A percentile compares a stretch with the other conserved stretches of the same genome.
Conservation (phyloP, 768 basidiomycete genomes). For the Tulasnella sp. region DNA sequence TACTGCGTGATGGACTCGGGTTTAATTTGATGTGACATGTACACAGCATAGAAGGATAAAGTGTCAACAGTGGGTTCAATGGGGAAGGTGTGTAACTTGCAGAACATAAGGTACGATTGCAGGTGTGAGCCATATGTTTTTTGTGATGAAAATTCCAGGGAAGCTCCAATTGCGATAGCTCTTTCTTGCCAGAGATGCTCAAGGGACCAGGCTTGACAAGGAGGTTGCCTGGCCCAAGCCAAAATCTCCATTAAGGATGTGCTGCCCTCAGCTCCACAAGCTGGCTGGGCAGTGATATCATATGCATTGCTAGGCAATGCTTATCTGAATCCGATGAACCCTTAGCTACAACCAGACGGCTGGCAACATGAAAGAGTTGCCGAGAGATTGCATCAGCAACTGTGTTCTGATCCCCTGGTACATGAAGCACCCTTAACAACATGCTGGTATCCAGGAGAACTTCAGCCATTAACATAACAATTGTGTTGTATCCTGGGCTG, state of each 20-base stretch:
- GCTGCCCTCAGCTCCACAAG: slow-evolving; percentile 16
- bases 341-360: not conserved
- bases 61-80: slow-evolving; percentile 15
- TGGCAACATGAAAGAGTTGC: not conserved
- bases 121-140: slow-evolving; percentile 22
- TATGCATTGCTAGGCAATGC: slow-evolving; percentile 12
- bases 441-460: slow-evolving; percentile 9
- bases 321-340: slow-evolving; percentile 15
- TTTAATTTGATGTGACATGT: slow-evolving; percentile 11
- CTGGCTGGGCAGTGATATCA: slow-evolving; percentile 10
- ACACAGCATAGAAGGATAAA: slow-evolving; percentile 14
- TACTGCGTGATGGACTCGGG: slow-evolving; percentile 8
- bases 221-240: slow-evolving; percentile 30
- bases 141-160: slow-evolving; percentile 24
- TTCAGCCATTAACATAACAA: slow-evolving; percentile 24
- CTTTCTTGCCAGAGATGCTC: slow-evolving; percentile 29
- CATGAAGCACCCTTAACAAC: slow-evolving; percentile 23
- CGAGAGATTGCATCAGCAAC: slow-evolving; percentile 23
- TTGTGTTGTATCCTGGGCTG: slow-evolving; percentile 22
- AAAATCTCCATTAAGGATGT: slow-evolving; percentile 14
- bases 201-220: slow-evolving; percentile 27
- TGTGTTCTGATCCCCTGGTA: slow-evolving; percentile 21
- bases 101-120: slow-evolving; percentile 16
- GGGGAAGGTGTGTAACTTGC: slow-evolving; percentile 14
- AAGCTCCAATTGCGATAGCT: slow-evolving; percentile 28